These are phyloP conservation scores for Byssothecium circinans DNA, from an alignment of 2,329 filamentous ascomycete species.

Conservation along the genomic window DNA sequence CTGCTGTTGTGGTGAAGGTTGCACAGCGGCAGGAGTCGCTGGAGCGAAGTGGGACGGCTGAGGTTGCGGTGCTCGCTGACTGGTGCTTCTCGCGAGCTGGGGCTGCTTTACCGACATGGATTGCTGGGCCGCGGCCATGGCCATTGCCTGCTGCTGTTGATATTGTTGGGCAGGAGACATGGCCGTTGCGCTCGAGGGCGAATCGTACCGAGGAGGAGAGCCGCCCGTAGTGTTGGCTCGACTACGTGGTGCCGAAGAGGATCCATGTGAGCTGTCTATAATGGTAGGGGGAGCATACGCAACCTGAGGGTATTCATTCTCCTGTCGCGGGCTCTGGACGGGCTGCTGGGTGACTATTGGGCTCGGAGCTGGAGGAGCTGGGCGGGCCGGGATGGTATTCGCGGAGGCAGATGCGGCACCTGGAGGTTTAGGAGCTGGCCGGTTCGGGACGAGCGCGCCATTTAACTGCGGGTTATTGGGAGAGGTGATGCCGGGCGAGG, in stretches of 20 bases:
- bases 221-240: conserved; percentile 49
- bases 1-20: conserved; percentile 55
- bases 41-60: conserved; percentile 29
- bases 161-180: conserved; percentile 48
- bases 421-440: conserved; percentile 88
- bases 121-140: conserved; percentile 77
- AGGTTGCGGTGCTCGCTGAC: conserved; percentile 60
- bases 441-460: conserved; percentile 69
- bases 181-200: conserved; percentile 41
- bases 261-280: conserved; percentile 40
- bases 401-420: conserved; percentile 42
- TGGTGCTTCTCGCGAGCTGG: conserved; percentile 71
- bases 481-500: conserved; percentile 49
- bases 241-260: conserved; percentile 43
- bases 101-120: conserved; percentile 57
- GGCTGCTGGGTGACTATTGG: conserved; percentile 34
- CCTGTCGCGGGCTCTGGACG: conserved; percentile 28
- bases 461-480: conserved; percentile 45
- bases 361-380: conserved; percentile 60
- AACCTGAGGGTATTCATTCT: conserved; percentile 47
- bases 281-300: conserved; percentile 47
- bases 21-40: conserved; percentile 47
- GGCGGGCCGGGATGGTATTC: conserved; percentile 58
- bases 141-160: conserved; percentile 80
- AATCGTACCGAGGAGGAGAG: conserved; percentile 48